A percentile compares a stretch with the other conserved stretches of the same genome.
phyloP scores from a whole-genome alignment of 2,329 filamentous ascomycete species.

The Amylocarpus encephaloides region DNA sequence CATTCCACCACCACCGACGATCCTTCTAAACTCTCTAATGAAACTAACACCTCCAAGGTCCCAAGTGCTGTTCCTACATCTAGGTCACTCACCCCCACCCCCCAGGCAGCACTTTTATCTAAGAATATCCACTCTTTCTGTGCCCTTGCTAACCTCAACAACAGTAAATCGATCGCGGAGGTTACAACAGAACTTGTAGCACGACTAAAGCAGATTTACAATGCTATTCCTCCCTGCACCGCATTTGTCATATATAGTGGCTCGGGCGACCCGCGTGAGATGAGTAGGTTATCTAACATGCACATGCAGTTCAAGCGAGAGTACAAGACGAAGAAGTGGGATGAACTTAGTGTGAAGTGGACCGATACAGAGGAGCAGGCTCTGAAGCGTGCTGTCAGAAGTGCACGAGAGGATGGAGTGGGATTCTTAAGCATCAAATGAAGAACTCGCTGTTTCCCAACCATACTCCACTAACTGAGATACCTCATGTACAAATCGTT shows the following conservation, averaged over 20 bases:
- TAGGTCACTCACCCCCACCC: not conserved
- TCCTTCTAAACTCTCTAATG: not conserved
- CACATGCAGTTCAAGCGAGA: conserved; percentile 56
- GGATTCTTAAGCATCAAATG: conserved; percentile 61
- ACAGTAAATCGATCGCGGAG: conserved; percentile 15
- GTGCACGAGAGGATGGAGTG: conserved; percentile 54
- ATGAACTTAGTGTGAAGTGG: conserved; percentile 61
- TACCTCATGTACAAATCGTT: too few species aligned
- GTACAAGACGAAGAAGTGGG: conserved; percentile 62
- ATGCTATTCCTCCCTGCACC: conserved; percentile 56
- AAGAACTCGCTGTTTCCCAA: conserved; percentile 7
- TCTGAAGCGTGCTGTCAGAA: conserved; percentile 48
- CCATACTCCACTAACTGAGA: too few species aligned
- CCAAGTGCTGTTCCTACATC: not conserved
- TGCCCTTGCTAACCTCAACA: conserved; percentile 4
- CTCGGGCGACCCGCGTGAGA: conserved; percentile 61
- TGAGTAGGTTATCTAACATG: conserved; percentile 55
- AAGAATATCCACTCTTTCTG: not conserved
- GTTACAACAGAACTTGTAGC: conserved; percentile 28
- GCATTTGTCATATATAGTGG: conserved; percentile 60
- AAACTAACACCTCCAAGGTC: conserved; percentile 5
- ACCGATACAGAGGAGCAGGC: conserved; percentile 61
- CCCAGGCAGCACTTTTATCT: not conserved
- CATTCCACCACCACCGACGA: not conserved
- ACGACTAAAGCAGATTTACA: conserved; percentile 50